Conservation (phyloP, 352 stramenopile species). For the Phytophthora fragariae region DNA sequence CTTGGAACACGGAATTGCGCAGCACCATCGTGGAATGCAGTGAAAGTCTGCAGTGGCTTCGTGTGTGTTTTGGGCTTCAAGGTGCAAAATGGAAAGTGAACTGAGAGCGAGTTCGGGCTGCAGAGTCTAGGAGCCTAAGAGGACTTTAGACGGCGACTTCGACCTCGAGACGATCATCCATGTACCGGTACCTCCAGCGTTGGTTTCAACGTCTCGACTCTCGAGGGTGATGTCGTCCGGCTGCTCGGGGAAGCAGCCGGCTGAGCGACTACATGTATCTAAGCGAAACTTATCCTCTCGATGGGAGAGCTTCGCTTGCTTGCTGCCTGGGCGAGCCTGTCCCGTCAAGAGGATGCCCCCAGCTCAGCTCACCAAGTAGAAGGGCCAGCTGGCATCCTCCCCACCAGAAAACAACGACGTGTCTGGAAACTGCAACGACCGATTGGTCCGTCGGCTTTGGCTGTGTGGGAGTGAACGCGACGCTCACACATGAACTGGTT, state of each 20-base stretch:
- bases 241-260: slow-evolving; percentile 5
- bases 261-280: slow-evolving; percentile 11
- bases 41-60: slow-evolving; percentile 2
- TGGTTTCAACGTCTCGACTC: slow-evolving; percentile 7
- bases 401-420: too few relatives aligned
- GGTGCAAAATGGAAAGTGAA: slow-evolving; percentile 21
- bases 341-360: not conserved
- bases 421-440: not conserved
- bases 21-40: slow-evolving; percentile 11
- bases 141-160: not conserved
- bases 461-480: not conserved
- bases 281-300: slow-evolving; percentile 19
- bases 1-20: slow-evolving; percentile 6
- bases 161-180: not conserved
- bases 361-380: not conserved
- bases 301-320: slow-evolving; percentile 9
- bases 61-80: slow-evolving; percentile 3
- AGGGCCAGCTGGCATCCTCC: not conserved
- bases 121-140: not conserved
- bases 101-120: not conserved
- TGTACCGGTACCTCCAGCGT: not conserved
- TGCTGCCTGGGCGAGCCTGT: slow-evolving; percentile 3
- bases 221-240: slow-evolving; percentile 1
- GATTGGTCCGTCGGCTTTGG: not conserved
- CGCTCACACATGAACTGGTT: not conserved